Percentiles rank a stretch among this genome's conserved stretches.
Conservation (phyloP, 2,329 filamentous ascomycete genomes). For the Aspergillus proliferans region DNA sequence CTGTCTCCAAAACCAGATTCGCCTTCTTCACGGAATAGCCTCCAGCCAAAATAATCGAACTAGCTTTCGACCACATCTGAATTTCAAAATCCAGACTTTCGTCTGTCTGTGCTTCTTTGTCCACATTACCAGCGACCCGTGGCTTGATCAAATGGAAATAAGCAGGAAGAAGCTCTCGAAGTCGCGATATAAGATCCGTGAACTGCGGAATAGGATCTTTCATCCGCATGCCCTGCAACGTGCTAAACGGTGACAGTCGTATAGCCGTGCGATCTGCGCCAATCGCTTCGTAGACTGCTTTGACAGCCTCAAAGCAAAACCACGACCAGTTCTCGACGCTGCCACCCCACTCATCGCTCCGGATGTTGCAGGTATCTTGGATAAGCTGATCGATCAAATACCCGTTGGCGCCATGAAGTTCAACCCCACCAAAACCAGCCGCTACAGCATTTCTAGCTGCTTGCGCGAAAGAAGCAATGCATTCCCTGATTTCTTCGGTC, state of each 20-base stretch:
- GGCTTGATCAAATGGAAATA: background rate
- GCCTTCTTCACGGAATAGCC: background rate
- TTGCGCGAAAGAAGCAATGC: background rate
- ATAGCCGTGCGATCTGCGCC: background rate
- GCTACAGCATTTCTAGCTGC: background rate
- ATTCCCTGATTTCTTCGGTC: background rate
- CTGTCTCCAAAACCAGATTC: background rate
- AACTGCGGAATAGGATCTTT: background rate
- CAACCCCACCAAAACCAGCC: background rate
- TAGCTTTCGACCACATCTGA: background rate
- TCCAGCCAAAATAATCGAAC: background rate
- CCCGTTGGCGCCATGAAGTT: background rate
- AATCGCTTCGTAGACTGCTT: background rate
- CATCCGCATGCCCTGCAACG: background rate
- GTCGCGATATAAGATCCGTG: background rate
- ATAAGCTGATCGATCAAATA: background rate
- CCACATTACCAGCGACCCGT: background rate
- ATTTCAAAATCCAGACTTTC: background rate
- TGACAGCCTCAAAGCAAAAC: background rate
- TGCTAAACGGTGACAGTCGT: background rate
- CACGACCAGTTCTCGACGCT: background rate
- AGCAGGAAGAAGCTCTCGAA: background rate
- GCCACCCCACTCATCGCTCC: background rate
- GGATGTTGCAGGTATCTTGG: background rate
- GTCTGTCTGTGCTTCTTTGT: background rate